Base-by-base conservation (phyloP, 2,329 filamentous ascomycete genomes). In the Verticillium alfalfae region DNA sequence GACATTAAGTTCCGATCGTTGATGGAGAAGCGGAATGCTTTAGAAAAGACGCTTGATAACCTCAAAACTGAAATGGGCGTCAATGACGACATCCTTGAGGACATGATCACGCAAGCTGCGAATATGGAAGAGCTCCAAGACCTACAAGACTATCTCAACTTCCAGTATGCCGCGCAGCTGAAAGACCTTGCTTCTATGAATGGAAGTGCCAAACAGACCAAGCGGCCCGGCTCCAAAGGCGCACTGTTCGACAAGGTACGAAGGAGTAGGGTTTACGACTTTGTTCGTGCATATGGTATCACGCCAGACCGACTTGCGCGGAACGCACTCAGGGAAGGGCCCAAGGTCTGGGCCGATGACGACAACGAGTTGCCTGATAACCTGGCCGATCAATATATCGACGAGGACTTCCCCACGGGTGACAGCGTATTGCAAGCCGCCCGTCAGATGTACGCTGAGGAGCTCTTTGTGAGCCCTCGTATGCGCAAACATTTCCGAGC, bases 51-150 rank as follows among this genome's bases (percentile, higher is more conserved):
- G 0, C 94, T 88, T 65, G 87, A 92, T 16, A 91, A 88, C 64
- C 78, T 97, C 22, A 89, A 87, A 70, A 78, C 78, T 1, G 76
- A 78, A 6, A 78, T 85, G 18, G 83, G 84, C 3, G 80, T 93
- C 22, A 78, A 87, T 31, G 95, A 98, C 70, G 72, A 81, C 1
- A 88, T 92, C 61, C 87, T 98, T 49, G 90, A 94, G 56, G 88
- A 93, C 67, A 88, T 97, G 82, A 84, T 95, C n/a, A 82, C 84
- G 1, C 82, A 87, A 62, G 93, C 93, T 3, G 86, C 86, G 5
- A 94, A 90, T 0, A 93, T 97, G 82, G 95, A 99, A 72, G 95
- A 99, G 72, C 83, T 99, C 18, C 95, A 99, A 72, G 95, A 99
- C 73, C 78, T 99, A 26, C 94, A 98, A 71, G 95, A 99, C 70